These are phyloP conservation scores for Epichloe brachyelytri DNA, from an alignment of 2,329 filamentous ascomycete species.

Conservation along the genomic window DNA sequence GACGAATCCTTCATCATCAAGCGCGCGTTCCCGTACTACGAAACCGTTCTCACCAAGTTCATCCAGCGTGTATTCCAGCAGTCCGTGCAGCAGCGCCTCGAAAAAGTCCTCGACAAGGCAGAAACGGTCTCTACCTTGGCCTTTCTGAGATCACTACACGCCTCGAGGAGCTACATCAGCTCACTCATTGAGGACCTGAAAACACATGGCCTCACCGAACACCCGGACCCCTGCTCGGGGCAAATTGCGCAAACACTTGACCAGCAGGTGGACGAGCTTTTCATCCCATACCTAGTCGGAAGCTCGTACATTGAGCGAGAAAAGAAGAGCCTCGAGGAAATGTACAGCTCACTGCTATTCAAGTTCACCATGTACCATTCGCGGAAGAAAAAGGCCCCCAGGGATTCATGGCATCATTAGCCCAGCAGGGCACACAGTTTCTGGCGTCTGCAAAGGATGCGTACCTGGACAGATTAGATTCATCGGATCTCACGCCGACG, in stretches of 20 bases:
- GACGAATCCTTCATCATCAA: slow-evolving; percentile 97
- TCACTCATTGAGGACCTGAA: slow-evolving; percentile 86
- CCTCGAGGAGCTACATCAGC: slow-evolving; percentile 80
- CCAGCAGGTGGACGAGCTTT: slow-evolving; percentile 66
- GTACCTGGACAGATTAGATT: slow-evolving; percentile 80
- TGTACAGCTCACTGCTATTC: slow-evolving; percentile 86
- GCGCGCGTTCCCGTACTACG: slow-evolving; percentile 88
- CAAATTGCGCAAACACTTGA: slow-evolving; percentile 68
- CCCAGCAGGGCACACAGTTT: slow-evolving; percentile 80
- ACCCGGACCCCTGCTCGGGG: slow-evolving; percentile 80
- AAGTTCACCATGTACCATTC: slow-evolving; percentile 96
- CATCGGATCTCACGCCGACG: slow-evolving; percentile 73
- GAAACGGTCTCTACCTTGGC: slow-evolving; percentile 82
- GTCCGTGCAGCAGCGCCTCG: slow-evolving; percentile 88
- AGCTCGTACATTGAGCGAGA: slow-evolving; percentile 61
- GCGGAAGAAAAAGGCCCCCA: slow-evolving; percentile 72
- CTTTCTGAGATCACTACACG: slow-evolving; percentile 81
- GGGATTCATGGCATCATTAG: slow-evolving; percentile 83
- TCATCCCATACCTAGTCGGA: slow-evolving; percentile 55
- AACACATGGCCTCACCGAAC: slow-evolving; percentile 83
- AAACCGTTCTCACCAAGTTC: slow-evolving; percentile 86
- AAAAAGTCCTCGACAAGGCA: slow-evolving; percentile 92
- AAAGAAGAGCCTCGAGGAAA: slow-evolving; percentile 57
- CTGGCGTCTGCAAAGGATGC: slow-evolving; percentile 80
- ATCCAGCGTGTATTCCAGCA: slow-evolving; percentile 95